Evolutionary conservation across 805 yeast species (phyloP), one percentile per base, ranked within the genome.

Genomic region (Yamadazyma insecticola): DNA sequence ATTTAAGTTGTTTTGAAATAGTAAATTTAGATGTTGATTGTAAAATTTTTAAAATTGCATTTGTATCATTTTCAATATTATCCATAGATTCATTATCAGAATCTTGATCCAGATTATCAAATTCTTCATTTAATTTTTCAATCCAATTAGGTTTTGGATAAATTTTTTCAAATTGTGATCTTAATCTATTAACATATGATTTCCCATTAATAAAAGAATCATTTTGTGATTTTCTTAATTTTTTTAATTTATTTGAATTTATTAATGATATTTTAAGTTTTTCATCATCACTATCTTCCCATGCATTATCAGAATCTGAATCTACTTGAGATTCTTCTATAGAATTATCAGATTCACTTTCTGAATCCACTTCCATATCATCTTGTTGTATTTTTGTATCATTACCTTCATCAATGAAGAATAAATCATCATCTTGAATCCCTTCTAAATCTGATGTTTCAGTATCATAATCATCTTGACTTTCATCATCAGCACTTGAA

Each of bases 221-320:
- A 3, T 55, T 54, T 35, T 69, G 79, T 0, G 73, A 53, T 28
- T 69, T 67, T 48, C 96, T 75, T 44, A 92, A 67, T 59, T 90
- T 92, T 42, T 74, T 78, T 19, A 81, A 56, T 43, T 73, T 76
- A 41, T 81, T 80, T 1, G 79, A 62, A 1, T 72, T 54, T 11
- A 66, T 50, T 18, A 92, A 57, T 2, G 92, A 74, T 5, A 90
- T 68, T 13, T 63, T 60, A 16, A 84, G 44, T 26, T 67, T 67
- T 40, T 89, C 97, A 54, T 92, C 98, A 48, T 89, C 97, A 36
- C 94, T 81, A 59, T 92, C 98, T 11, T 55, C 55, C 98, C 98
- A 92, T 13, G 69, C 74, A 11, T 51, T 58, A 15, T 48, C 51
- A 28, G 51, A 51, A 13, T 48, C 58, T 6, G 47, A 49, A 13